These are phyloP conservation scores for Neurospora sp. DNA, from an alignment of 495 filamentous ascomycete genomes.

Conservation along the genomic window DNA sequence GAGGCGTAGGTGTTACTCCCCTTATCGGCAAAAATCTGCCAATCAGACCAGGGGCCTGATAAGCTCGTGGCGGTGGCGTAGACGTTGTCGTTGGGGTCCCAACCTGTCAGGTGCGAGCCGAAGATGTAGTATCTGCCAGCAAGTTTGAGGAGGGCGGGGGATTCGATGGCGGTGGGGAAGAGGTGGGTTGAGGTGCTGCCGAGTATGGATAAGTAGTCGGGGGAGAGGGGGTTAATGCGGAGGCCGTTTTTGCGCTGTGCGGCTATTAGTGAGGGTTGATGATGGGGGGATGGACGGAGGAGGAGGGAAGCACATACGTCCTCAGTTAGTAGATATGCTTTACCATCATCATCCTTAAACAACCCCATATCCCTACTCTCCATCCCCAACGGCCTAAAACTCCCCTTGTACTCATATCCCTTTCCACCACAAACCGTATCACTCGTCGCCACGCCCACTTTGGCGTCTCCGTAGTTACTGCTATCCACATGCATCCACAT, in stretches of 20 bases:
- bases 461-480: slow-evolving; percentile 51
- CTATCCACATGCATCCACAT: slow-evolving; percentile 60
- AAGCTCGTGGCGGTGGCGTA: slow-evolving; percentile 24
- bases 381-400: slow-evolving; percentile 39
- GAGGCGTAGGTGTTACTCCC: slow-evolving; percentile 45
- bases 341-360: slow-evolving; percentile 47
- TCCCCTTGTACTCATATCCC: slow-evolving; percentile 27
- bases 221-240: slow-evolving; percentile 38
- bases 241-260: slow-evolving; percentile 43
- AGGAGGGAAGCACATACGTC: slow-evolving; percentile 44
- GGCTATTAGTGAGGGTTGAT: no score
- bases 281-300: no score
- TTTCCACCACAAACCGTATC: slow-evolving; percentile 44
- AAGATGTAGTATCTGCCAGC: slow-evolving; percentile 31
- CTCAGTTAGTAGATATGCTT: slow-evolving; percentile 52
- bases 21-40: slow-evolving; percentile 46
- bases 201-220: slow-evolving; percentile 35
- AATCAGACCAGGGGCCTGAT: slow-evolving; percentile 40
- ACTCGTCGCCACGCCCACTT: slow-evolving; percentile 51
- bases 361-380: slow-evolving; percentile 53
- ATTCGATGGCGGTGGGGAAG: slow-evolving; percentile 19
- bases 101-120: slow-evolving; percentile 29
- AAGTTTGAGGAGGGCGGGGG: slow-evolving; percentile 33
- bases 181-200: slow-evolving; percentile 39
- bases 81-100: slow-evolving; percentile 53